Conservation (phyloP, 345 rosid genomes). For the Microthlaspi erraticum region DNA sequence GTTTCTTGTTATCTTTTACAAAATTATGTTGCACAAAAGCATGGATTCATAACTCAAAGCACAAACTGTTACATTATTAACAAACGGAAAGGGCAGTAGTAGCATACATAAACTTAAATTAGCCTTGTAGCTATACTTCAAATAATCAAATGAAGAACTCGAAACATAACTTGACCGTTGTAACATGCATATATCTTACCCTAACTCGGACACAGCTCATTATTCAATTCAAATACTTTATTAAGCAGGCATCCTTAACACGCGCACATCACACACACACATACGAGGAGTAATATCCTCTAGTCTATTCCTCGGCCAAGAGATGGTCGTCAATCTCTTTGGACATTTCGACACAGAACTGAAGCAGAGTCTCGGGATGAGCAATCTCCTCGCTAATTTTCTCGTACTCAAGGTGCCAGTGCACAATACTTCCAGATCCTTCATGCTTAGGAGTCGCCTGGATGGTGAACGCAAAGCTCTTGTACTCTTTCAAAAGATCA, state of each 20-base stretch:
- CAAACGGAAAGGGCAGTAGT: too few species aligned
- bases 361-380: too few species aligned
- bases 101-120: not conserved
- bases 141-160: not conserved
- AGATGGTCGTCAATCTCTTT: conserved; percentile 41
- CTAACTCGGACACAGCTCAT: too few species aligned
- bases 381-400: not conserved
- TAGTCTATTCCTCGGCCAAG: conserved; percentile 25
- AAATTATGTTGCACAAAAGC: not conserved
- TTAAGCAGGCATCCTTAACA: too few species aligned
- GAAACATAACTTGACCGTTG: conserved; percentile 8
- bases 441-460: conserved; percentile 37
- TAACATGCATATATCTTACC: too few species aligned
- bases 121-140: not conserved
- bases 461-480: conserved; percentile 31
- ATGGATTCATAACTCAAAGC: not conserved
- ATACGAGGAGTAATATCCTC: not conserved
- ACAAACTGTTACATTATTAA: not conserved
- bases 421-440: conserved; percentile 28
- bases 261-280: too few species aligned
- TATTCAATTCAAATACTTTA: too few species aligned
- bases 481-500: conserved; percentile 36
- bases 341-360: conserved; percentile 3
- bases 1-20: too few species aligned
- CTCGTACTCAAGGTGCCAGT: conserved; percentile 41